Base-by-base conservation (phyloP, 2,329 filamentous ascomycete species). In the Trichoderma citrinoviride region DNA sequence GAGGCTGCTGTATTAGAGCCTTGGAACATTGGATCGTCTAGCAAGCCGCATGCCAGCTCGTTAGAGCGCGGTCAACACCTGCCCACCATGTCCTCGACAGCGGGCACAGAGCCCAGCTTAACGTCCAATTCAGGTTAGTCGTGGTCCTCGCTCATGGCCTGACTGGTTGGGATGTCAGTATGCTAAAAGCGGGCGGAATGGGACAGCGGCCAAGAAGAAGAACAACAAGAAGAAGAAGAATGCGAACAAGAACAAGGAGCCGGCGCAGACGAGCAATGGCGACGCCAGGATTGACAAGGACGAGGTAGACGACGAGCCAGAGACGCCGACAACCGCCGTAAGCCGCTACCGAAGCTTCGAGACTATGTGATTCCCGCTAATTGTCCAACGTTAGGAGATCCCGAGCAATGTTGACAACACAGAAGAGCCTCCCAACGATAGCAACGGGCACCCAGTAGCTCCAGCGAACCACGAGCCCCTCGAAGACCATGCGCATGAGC, bases 221-320 rank as follows among this genome's bases (percentile, higher is more conserved):
- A 83, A 81, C 73, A 83, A 81, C 71, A 86, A 83, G 71, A 87
- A 85, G 77, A 87, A 85, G 78, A 85, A 83, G 79, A 84, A 81
- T 70, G 78, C 78, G 50, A 77, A 77, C 73, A 84, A 82, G 73
- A 74, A 77, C 65, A 83, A 82, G 70, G 77, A 79, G 21, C 67
- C 76, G 12, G 68, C 72, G 55, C 75, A 77, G 64, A 70, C 76
- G 56, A 76, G 71, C 55, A 76, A 74, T 66, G 73, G 69, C 62
- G 71, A 76, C 40, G 62, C 70, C 57, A 73, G 71, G 57, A 74
- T 70, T 62, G 73, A 75, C 49, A 72, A 77, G 46, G 79, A 79
- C 61, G 75, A 80, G 49, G 72, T 77, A 68, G 79, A 82, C 66
- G 80, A 82, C 67, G 79, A 80, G 65, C 77, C 78, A 68, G 80